A percentile compares a stretch with the other conserved stretches of the same genome.
phyloP scores from a whole-genome alignment of 495 filamentous ascomycete genomes.

The Aspergillus baeticus region DNA sequence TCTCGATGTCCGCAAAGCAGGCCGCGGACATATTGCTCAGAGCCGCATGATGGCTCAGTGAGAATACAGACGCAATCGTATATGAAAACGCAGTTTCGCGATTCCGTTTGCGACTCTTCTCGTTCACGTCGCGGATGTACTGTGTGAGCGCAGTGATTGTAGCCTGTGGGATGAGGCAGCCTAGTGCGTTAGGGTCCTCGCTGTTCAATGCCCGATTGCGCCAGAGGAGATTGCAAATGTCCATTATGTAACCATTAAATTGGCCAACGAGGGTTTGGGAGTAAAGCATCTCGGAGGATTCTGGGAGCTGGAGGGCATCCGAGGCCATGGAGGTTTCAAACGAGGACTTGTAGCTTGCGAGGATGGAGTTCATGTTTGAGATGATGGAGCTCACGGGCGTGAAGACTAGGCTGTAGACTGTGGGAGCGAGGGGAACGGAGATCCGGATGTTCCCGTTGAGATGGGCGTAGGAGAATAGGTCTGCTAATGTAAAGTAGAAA shows the following conservation, averaged over 20 bases:
- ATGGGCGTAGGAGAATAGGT: constrained; percentile 53
- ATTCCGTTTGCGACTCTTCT: constrained; percentile 32
- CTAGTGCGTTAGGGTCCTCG: constrained; percentile 67
- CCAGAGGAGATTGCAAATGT: constrained; percentile 86
- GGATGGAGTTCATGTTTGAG: constrained; percentile 69
- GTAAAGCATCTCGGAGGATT: constrained; percentile 41
- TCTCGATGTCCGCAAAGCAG: constrained; percentile 57
- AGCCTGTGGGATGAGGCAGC: constrained; percentile 61
- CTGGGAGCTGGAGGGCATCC: constrained; percentile 26
- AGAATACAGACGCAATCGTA: constrained; percentile 59
- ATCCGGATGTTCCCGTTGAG: constrained; percentile 55
- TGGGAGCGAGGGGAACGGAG: constrained; percentile 62
- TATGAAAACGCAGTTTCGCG: constrained; percentile 41
- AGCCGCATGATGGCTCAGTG: constrained; percentile 65
- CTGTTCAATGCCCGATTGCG: constrained; percentile 69
- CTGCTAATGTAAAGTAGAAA: constrained; percentile 64
- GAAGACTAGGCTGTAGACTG: constrained; percentile 72
- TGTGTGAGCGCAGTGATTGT: constrained; percentile 46
- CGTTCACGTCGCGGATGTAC: constrained; percentile 43
- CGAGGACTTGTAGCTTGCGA: constrained; percentile 66
- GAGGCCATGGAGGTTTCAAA: constrained; percentile 66
- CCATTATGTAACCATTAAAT: constrained; percentile 89
- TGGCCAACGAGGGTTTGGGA: constrained; percentile 54
- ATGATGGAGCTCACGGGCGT: constrained; percentile 57
- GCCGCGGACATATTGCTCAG: constrained; percentile 65